Conservation (phyloP, 164 flowering plant species). For the Malania oleifera region DNA sequence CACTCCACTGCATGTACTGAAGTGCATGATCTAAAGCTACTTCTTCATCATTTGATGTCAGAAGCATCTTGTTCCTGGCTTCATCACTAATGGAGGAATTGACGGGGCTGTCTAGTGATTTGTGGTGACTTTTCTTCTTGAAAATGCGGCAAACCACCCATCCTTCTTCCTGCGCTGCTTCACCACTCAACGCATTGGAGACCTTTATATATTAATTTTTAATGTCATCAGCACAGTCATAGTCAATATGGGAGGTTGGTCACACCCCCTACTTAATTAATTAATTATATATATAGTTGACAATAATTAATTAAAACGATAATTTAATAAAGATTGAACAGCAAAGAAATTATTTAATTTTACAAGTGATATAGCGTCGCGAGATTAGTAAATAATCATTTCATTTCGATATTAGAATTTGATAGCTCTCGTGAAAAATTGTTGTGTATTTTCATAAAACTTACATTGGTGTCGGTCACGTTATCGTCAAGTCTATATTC, state of each 20-base stretch:
- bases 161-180: constrained; percentile 14
- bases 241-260: not conserved
- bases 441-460: not conserved
- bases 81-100: not conserved
- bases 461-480: not conserved
- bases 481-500: constrained; percentile 20
- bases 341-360: too few species aligned
- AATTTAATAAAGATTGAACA: too few species aligned
- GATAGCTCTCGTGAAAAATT: too few species aligned
- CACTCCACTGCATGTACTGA: constrained; percentile 9
- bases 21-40: constrained; percentile 15
- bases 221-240: not conserved
- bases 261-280: too few species aligned
- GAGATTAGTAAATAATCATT: too few species aligned
- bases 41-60: not conserved
- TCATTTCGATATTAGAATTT: too few species aligned
- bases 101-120: constrained; percentile 1
- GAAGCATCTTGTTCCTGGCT: not conserved
- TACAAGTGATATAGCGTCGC: too few species aligned
- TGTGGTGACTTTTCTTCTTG: constrained; percentile 18
- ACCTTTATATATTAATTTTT: not conserved
- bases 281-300: too few species aligned
- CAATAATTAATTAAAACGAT: too few species aligned
- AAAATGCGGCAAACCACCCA: constrained; percentile 23
- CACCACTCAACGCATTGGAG: not conserved